These are phyloP conservation scores for Baorangia bicolor DNA, from an alignment of 768 basidiomycete species.

Conservation along the genomic window DNA sequence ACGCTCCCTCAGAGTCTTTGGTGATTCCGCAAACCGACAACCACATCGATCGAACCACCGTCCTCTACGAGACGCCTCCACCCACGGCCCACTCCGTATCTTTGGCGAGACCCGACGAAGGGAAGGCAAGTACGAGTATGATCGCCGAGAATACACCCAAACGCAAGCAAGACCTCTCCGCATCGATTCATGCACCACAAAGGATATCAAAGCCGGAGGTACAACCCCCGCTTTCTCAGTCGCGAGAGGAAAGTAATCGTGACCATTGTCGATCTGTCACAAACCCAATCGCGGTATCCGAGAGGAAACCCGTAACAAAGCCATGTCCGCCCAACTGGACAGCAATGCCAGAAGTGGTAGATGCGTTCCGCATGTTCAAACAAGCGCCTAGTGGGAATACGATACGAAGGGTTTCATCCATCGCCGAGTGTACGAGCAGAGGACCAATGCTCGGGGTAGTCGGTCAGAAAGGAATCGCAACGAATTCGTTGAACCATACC, in stretches of 20 bases:
- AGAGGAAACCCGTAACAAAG: background rate
- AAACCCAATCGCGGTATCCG: background rate
- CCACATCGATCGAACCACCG: background rate
- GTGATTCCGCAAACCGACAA: background rate
- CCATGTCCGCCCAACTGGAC: conserved; percentile 12
- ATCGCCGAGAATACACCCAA: background rate
- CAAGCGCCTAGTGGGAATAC: background rate
- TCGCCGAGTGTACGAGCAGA: background rate
- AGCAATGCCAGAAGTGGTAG: conserved; percentile 19
- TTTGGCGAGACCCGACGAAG: background rate
- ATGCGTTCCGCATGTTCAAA: conserved; percentile 17
- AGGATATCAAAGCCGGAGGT: background rate
- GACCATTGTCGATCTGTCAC: background rate
- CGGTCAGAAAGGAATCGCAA: conserved; percentile 17
- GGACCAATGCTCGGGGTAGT: conserved; percentile 5
- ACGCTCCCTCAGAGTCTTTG: conserved; percentile 8
- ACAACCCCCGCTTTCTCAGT: background rate
- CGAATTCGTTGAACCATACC: conserved; percentile 12
- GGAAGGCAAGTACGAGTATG: background rate
- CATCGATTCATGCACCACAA: conserved; percentile 16
- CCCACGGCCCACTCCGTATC: background rate
- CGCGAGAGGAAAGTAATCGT: background rate
- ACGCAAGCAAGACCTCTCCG: background rate
- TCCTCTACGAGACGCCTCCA: background rate
- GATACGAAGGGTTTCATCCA: conserved; percentile 9